A percentile compares a stretch with the other conserved stretches of the same genome.
Evolutionary conservation across 129 eudicot species (phyloP).

Genomic region (Sambucus nigra): DNA sequence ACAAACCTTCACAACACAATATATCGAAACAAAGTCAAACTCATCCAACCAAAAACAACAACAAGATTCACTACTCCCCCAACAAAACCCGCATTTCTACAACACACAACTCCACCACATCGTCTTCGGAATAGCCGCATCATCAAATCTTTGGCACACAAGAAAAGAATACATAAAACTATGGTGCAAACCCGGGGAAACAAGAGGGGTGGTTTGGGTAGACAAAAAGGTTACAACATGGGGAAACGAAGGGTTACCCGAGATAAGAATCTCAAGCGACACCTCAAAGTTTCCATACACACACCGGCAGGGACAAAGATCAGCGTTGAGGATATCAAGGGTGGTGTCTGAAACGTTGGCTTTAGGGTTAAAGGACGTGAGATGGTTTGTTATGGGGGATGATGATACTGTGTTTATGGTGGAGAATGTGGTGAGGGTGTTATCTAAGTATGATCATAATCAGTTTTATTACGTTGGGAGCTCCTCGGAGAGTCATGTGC

Average conservation of each 20-base stretch:
- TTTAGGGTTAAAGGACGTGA: constrained; percentile 46
- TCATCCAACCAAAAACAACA: not conserved
- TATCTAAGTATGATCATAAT: constrained; percentile 48
- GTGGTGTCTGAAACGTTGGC: constrained; percentile 65
- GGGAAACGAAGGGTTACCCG: constrained; percentile 41
- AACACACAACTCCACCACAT: constrained; percentile 47
- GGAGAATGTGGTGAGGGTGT: constrained; percentile 57
- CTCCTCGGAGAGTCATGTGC: constrained; percentile 73
- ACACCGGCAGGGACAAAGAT: constrained; percentile 43
- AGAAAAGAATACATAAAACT: constrained; percentile 67
- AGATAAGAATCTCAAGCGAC: constrained; percentile 42
- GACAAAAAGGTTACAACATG: constrained; percentile 24
- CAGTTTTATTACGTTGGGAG: constrained; percentile 70
- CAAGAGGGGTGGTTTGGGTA: constrained; percentile 71
- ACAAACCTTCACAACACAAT: constrained; percentile 7
- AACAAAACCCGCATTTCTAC: not conserved
- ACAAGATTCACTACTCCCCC: not conserved
- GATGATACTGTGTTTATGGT: constrained; percentile 73
- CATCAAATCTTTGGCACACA: constrained; percentile 49
- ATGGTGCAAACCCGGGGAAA: constrained; percentile 66
- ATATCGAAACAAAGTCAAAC: constrained; percentile 3
- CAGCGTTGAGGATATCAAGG: constrained; percentile 67
- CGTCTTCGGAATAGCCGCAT: constrained; percentile 68
- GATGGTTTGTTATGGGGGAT: constrained; percentile 96
- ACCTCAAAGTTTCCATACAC: constrained; percentile 45